Evolutionary conservation across 805 yeast genomes (phyloP).

Genomic region (Metschnikowia similis): DNA sequence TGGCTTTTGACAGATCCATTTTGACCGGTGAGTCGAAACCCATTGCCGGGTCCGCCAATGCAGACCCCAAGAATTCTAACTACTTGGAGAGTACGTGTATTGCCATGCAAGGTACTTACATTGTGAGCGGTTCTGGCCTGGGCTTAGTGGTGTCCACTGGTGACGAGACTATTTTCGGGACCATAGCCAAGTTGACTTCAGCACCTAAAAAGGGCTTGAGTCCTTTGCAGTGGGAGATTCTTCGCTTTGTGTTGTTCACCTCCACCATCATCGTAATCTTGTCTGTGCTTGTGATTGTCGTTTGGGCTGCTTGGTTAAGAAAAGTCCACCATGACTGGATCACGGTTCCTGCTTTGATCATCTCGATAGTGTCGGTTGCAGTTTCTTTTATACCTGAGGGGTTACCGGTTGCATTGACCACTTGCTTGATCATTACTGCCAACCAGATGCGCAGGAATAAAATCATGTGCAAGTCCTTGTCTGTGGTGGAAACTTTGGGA

Average conservation of each 20-base stretch:
- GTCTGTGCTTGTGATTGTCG: conserved; percentile 26
- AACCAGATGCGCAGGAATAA: conserved; percentile 40
- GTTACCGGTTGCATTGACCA: conserved; percentile 48
- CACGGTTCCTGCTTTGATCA: conserved; percentile 35
- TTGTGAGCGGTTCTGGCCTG: conserved; percentile 40
- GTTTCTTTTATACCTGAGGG: conserved; percentile 53
- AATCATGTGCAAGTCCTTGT: conserved; percentile 42
- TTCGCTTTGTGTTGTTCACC: conserved; percentile 30
- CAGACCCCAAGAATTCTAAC: conserved; percentile 30
- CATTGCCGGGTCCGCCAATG: conserved; percentile 23
- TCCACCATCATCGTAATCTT: conserved; percentile 21
- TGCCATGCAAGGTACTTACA: conserved; percentile 45
- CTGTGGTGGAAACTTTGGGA: conserved; percentile 55
- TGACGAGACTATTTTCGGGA: conserved; percentile 43
- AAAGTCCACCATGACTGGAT: conserved; percentile 39
- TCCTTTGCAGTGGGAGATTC: conserved; percentile 40
- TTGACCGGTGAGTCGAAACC: conserved; percentile 49
- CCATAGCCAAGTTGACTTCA: conserved; percentile 40
- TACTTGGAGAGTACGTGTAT: conserved; percentile 41
- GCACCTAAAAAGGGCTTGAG: conserved; percentile 36
- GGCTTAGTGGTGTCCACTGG: conserved; percentile 45
- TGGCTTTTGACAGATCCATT: conserved; percentile 43
- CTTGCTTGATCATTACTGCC: conserved; percentile 47
- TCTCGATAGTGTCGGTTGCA: conserved; percentile 42
- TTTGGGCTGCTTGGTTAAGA: conserved; percentile 45